Evolutionary conservation across 116 monocot genomes (phyloP), one percentile per base, ranked within the genome.

Genomic region (Dioscorea cayenensis): DNA sequence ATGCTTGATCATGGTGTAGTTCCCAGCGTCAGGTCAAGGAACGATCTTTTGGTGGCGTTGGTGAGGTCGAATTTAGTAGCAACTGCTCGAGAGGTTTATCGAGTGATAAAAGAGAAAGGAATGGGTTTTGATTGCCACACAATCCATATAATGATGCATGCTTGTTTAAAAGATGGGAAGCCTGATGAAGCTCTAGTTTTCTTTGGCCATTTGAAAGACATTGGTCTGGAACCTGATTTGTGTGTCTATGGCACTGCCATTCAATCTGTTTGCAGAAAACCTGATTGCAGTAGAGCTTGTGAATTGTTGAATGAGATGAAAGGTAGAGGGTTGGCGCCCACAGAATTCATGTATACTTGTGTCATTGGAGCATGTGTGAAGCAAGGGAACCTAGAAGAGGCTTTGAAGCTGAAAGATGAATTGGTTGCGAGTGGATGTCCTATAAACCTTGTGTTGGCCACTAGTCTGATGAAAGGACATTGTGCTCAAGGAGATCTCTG

Each of bases 361-460:
- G 73, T 86, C 16, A 80, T 90, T 23, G 79, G 68, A 52, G 79
- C 82, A 20, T 86, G 81, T 70, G 84, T 84, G 29, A 86, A 82
- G 48, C 69, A 73, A 66, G 81, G 86, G 14, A 67, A 77, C 12
- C 72, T 90, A 72, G 66, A 18, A 2, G 77, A 90, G 67, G 90
- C 86, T 5, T 52, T 81, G 38, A 72, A 73, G 60, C 63, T 86
- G 29, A 86, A 80, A 66, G 78, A 79, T 77, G 84, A 90, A 67
- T 79, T 90, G 84, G 17, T 86, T 36, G 59, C 50, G 14, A 36
- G 35, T 27, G 81, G 81, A 20, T 27, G 64, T 36, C 19, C 64
- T 4, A 49, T 84, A 60, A 73, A 73, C 71, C 38, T 84, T 59
- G 63, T 84, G 28, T 69, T 67, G 23, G 77, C 77, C 5, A 86